Evolutionary conservation across 2,329 filamentous ascomycete genomes (phyloP), one percentile per base, ranked within the genome.

Genomic region (Madurella fahalii): DNA sequence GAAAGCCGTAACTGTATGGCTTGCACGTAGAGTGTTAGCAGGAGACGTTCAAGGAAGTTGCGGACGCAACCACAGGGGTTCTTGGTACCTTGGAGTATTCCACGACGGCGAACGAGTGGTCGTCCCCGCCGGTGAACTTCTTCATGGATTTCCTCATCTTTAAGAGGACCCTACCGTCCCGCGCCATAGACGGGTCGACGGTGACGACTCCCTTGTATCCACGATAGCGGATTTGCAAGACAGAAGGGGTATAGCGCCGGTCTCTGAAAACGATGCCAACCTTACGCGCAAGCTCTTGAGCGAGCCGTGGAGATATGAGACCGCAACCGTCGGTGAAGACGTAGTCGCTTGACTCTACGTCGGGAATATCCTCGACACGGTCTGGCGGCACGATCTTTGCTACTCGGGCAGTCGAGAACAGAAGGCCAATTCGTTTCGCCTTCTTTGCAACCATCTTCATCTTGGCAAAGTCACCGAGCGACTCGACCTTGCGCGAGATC

Each of bases 121-220:
- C 70, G 2, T 66, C 58, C 1, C 67, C 67, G 4, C 70, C 71
- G 18, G 60, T 69, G 55, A 75, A 72, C 57, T 74, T 75, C 54
- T 68, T 69, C 71, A 74, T 74, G 2, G 73, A 74, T 44, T 62
- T 63, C 12, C 65, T 59, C 40, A 75, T 58, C 37, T 62, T 65
- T 11, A 66, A 52, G 18, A 61, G 54, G 1, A 56, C 13, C 12
- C 37, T 53, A 2, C 49, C 43, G 15, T 54, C 42, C 9, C 55
- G 53, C 13, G 30, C 53, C 64, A 68, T 66, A 2, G 37, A 53
- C 5, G 67, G 68, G 48, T 75, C 71, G 13, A 72, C 43, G 11
- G 67, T 74, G 32, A 74, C 64, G 5, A 74, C 71, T 1, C 72
- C 72, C 52, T 74, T 74, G 56, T 75, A 75, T 2, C 73, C 73